A percentile compares a stretch with the other conserved stretches of the same genome.
These are phyloP conservation scores for Rhododendron ovatum DNA, from an alignment of 148 eudicot genomes.

Conservation along the genomic window DNA sequence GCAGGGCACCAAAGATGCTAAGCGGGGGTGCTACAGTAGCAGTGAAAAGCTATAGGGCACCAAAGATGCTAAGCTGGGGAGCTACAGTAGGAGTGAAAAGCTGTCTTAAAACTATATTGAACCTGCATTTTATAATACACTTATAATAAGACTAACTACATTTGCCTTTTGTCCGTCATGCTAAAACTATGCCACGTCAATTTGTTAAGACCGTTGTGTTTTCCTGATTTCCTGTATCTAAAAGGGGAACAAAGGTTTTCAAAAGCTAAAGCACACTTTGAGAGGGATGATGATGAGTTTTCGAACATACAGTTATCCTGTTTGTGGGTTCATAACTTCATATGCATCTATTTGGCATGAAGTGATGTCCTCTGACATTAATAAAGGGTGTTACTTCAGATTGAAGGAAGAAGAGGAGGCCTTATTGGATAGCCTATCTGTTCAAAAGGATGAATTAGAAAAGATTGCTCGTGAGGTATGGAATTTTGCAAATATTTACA, in stretches of 20 bases:
- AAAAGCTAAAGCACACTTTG: background rate
- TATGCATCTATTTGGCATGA: background rate
- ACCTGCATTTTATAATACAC: background rate
- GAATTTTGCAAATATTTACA: background rate
- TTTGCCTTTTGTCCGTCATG: no score
- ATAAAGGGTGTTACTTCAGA: constrained; percentile 35
- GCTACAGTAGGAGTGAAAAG: background rate
- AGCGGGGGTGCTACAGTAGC: background rate
- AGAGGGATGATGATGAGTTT: background rate
- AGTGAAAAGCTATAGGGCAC: background rate
- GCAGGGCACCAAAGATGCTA: background rate
- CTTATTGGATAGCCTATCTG: constrained; percentile 28
- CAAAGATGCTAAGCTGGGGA: background rate
- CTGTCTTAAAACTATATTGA: background rate
- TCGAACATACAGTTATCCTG: background rate
- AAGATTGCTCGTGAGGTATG: constrained; percentile 53
- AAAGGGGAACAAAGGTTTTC: background rate
- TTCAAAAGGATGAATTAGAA: constrained; percentile 37
- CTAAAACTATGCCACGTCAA: background rate
- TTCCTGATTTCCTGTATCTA: background rate
- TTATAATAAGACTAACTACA: background rate
- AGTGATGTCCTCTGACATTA: constrained; percentile 7
- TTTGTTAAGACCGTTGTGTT: background rate
- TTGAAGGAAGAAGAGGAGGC: constrained; percentile 54
- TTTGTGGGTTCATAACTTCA: background rate